Evolutionary conservation across 768 basidiomycete species (phyloP).

Genomic region (Termitomyces sp.): DNA sequence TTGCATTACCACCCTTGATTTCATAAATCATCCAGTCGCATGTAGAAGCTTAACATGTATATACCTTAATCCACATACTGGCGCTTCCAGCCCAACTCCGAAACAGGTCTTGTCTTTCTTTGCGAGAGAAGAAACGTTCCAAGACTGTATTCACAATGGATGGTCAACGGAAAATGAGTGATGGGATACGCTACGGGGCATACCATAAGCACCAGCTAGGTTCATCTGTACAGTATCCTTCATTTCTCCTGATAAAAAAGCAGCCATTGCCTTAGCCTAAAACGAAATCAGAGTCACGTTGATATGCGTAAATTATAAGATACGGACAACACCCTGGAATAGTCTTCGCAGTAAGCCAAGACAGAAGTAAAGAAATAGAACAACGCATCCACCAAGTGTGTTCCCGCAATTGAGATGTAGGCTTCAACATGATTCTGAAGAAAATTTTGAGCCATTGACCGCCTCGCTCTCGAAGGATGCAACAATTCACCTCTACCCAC

Average conservation of each 20-base stretch:
- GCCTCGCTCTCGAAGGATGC: neutral
- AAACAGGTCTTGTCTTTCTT: conserved; percentile 86
- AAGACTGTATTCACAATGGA: conserved; percentile 43
- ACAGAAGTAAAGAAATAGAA: neutral
- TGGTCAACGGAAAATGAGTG: neutral
- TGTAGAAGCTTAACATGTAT: neutral
- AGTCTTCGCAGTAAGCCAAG: neutral
- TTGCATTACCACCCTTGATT: conserved; percentile 69
- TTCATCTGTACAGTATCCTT: conserved; percentile 87
- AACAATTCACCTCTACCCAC: conserved; percentile 80
- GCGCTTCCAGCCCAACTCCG: conserved; percentile 94
- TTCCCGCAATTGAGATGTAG: conserved; percentile 81
- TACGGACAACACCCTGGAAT: conserved; percentile 67
- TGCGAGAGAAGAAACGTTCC: conserved; percentile 86
- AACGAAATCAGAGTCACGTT: neutral
- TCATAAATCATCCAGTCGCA: neutral
- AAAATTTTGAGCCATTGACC: neutral
- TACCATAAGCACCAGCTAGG: conserved; percentile 76
- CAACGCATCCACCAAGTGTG: conserved; percentile 58
- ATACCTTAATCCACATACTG: conserved; percentile 89
- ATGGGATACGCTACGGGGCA: conserved; percentile 5
- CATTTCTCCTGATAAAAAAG: conserved; percentile 95
- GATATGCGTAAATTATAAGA: neutral
- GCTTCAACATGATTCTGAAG: conserved; percentile 78
- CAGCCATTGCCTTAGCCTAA: conserved; percentile 91